phyloP scores from a whole-genome alignment of 2,329 filamentous ascomycete genomes.

The Metarhizium album region DNA sequence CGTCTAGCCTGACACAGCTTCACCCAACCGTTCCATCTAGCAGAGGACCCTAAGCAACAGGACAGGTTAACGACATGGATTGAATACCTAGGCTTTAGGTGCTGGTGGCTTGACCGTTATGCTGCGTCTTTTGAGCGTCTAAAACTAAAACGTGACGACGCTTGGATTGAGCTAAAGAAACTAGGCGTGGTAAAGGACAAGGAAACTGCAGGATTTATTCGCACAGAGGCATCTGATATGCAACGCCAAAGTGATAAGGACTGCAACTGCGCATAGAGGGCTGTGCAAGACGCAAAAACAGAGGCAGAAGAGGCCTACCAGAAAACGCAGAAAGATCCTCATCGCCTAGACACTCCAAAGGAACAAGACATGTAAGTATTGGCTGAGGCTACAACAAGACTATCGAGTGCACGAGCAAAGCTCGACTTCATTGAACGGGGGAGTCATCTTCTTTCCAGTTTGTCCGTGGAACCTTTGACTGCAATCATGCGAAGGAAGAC shows the following conservation, averaged over 20 bases:
- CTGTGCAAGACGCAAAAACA: neutral
- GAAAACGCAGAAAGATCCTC: conserved; percentile 1
- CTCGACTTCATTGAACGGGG: neutral
- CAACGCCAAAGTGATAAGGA: neutral
- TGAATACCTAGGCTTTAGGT: conserved; percentile 24
- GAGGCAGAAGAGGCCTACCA: neutral
- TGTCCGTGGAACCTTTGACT: conserved; percentile 3
- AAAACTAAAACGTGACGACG: conserved; percentile 15
- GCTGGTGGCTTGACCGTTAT: conserved; percentile 14
- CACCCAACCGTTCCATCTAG: conserved; percentile 17
- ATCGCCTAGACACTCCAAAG: neutral
- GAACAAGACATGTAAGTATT: conserved; percentile 4
- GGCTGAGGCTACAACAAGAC: neutral
- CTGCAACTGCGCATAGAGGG: neutral
- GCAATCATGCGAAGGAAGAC: conserved; percentile 7
- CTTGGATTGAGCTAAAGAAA: conserved; percentile 20
- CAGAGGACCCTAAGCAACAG: conserved; percentile 18
- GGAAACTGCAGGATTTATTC: conserved; percentile 8
- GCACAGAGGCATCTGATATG: neutral
- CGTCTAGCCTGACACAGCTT: conserved; percentile 19
- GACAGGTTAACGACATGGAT: conserved; percentile 27
- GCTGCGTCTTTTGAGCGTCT: conserved; percentile 10
- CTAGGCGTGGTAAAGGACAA: conserved; percentile 13
- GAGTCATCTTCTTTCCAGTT: neutral
- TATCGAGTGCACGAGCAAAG: neutral